phyloP scores from a whole-genome alignment of 1,284 basidiomycete species.

The Clitocybe nebularis region DNA sequence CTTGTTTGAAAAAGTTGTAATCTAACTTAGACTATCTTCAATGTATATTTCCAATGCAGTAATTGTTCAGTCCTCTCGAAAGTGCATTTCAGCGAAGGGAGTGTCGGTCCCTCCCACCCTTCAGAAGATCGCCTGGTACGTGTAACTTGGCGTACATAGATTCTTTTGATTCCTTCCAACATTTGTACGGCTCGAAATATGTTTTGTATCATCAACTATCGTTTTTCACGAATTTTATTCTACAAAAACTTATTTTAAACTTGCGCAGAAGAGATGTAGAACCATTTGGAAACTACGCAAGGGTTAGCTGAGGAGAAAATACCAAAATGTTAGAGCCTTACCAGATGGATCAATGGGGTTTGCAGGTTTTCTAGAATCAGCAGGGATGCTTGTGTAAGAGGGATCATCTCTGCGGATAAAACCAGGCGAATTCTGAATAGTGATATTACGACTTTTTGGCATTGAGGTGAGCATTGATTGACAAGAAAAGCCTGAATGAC shows the following conservation, averaged over 20 bases:
- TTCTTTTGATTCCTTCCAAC: too few species aligned
- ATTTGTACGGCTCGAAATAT: too few species aligned
- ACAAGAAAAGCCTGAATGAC: too few species aligned
- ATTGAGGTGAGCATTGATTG: conserved; percentile 10
- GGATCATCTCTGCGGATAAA: conserved; percentile 64
- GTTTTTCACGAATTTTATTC: conserved; percentile 1
- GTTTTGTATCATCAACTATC: too few species aligned
- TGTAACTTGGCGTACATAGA: too few species aligned
- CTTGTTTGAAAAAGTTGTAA: conserved; percentile 4
- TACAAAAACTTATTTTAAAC: conserved; percentile 39
- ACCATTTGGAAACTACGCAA: conserved; percentile 78
- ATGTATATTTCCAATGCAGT: conserved; percentile 10
- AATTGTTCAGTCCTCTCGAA: neutral
- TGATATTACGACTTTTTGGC: conserved; percentile 56
- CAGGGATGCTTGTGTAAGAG: conserved; percentile 65
- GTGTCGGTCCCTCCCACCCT: too few species aligned
- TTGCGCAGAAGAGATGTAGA: conserved; percentile 83
- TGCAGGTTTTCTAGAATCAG: conserved; percentile 78
- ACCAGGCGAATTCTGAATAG: conserved; percentile 74
- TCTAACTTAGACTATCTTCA: conserved; percentile 9
- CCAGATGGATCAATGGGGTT: conserved; percentile 87
- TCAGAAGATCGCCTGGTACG: too few species aligned
- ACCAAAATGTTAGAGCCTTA: conserved; percentile 34
- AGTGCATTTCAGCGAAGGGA: neutral
- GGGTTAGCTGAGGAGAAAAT: conserved; percentile 28